phyloP scores from a whole-genome alignment of 139 green algal genomes.

The Tetraselmis striata region DNA sequence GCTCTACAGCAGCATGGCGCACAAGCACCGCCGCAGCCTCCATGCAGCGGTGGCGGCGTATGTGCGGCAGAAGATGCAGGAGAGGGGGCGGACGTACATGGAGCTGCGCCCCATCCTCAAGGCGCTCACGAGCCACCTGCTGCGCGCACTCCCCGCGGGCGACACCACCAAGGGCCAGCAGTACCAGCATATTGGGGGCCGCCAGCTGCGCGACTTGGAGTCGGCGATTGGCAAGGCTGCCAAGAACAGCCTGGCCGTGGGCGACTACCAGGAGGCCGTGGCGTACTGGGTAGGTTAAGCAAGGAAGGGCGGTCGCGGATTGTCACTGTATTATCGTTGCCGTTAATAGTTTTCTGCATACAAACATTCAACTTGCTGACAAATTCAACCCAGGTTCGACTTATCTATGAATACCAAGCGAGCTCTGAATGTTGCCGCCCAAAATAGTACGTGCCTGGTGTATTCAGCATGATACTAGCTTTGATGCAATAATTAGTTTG shows the following conservation, averaged over 20 bases:
- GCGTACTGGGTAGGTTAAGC: not conserved
- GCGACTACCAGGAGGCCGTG: not conserved
- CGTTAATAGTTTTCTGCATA: too few species aligned
- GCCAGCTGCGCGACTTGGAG: not conserved
- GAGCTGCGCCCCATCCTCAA: not conserved
- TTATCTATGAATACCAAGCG: too few species aligned
- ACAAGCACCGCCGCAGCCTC: not conserved
- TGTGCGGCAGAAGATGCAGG: not conserved
- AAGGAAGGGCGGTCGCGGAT: too few species aligned
- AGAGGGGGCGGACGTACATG: not conserved
- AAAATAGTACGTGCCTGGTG: too few species aligned
- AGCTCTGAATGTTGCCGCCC: too few species aligned
- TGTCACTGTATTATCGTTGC: too few species aligned
- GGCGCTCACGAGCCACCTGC: not conserved
- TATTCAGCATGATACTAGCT: too few species aligned
- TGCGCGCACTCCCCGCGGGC: not conserved
- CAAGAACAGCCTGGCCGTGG: not conserved
- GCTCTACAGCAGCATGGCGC: not conserved
- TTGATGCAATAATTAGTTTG: too few species aligned
- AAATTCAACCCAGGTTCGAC: too few species aligned
- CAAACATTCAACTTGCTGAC: too few species aligned
- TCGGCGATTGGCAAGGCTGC: not conserved
- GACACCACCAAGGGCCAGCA: not conserved
- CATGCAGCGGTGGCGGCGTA: not conserved
- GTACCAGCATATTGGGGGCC: not conserved